Percentiles rank a stretch among this genome's conserved stretches.
phyloP scores from a whole-genome alignment of 2,329 filamentous ascomycete genomes.

The Alternaria sp. region DNA sequence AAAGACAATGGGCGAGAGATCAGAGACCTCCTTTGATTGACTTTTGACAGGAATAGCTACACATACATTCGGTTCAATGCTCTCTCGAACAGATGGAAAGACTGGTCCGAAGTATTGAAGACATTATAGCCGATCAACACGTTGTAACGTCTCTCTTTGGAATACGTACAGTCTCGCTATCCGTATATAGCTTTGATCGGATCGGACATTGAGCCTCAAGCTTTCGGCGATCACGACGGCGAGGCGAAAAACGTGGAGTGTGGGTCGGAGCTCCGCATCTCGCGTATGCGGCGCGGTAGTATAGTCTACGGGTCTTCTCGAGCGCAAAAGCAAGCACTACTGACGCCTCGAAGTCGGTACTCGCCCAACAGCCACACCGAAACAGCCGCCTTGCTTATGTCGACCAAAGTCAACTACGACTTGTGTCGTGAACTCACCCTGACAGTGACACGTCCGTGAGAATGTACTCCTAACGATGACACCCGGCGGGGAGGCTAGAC shows the following conservation, averaged over 20 bases:
- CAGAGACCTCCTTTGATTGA: not conserved
- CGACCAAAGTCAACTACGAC: not conserved
- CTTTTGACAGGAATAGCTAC: not conserved
- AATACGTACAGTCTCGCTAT: not conserved
- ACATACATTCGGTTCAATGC: not conserved
- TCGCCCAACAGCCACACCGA: slow-evolving; percentile 1
- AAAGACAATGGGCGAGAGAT: not conserved
- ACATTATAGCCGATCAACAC: not conserved
- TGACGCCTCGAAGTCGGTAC: not conserved
- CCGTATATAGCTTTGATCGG: not conserved
- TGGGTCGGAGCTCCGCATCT: not conserved
- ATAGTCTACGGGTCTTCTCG: not conserved
- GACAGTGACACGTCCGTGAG: not conserved
- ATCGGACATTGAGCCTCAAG: not conserved
- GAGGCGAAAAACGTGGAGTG: not conserved
- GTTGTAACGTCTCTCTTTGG: not conserved
- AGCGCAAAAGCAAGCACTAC: not conserved
- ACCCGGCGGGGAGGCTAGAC: not conserved
- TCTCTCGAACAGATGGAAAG: not conserved
- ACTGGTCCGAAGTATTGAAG: not conserved
- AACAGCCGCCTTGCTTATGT: not conserved
- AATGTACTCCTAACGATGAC: not conserved
- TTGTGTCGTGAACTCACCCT: not conserved
- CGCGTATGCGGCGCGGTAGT: not conserved
- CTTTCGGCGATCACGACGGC: not conserved